Conservation (phyloP, 176 grass and related monocot species). For the Oryza glumipatula region DNA sequence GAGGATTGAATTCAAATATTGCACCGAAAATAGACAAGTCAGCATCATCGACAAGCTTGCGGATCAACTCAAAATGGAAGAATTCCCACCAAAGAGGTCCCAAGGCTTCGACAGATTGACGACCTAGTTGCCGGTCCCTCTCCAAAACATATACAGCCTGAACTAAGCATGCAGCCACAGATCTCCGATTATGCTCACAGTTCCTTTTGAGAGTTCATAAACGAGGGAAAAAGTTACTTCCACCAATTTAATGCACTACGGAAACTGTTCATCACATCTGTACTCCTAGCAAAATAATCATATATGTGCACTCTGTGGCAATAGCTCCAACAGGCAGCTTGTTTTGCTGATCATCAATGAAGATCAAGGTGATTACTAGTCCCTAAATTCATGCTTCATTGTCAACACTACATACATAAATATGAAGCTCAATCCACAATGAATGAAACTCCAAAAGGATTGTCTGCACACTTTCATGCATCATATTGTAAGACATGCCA, state of each 20-base stretch:
- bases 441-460: not conserved
- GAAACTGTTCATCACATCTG: conserved; percentile 9
- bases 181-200: conserved; percentile 66
- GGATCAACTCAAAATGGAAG: conserved; percentile 79
- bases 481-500: conserved; percentile 7
- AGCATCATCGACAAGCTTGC: conserved; percentile 82
- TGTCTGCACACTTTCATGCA: not conserved
- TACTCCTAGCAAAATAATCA: not conserved
- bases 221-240: conserved; percentile 40
- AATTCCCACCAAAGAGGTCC: conserved; percentile 91
- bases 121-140: conserved; percentile 75
- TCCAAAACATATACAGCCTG: conserved; percentile 90
- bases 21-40: conserved; percentile 85
- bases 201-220: conserved; percentile 61
- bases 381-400: not conserved
- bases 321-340: not conserved
- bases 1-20: conserved; percentile 84
- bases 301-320: not conserved
- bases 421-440: not conserved
- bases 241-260: conserved; percentile 25
- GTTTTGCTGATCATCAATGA: not conserved
- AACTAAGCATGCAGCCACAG: conserved; percentile 85
- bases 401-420: conserved; percentile 18
- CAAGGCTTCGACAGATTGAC: conserved; percentile 53
- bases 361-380: not conserved